A percentile compares a stretch with the other conserved stretches of the same genome.
Evolutionary conservation across 2,329 filamentous ascomycete species (phyloP).

Genomic region (Colletotrichum sp.): DNA sequence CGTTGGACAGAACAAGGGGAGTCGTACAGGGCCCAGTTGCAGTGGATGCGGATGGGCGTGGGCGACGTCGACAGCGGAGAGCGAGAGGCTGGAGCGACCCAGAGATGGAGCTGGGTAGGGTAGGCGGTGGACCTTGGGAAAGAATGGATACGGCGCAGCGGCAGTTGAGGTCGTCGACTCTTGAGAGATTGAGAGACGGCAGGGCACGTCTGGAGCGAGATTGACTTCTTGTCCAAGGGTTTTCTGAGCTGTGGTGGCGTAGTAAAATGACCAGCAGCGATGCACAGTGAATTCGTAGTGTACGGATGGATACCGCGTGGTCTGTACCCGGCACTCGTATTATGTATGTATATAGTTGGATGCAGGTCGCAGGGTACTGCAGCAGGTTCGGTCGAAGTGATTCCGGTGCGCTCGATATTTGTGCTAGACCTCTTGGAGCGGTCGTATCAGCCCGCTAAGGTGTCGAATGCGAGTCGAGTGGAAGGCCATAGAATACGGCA

Average conservation of each 20-base stretch:
- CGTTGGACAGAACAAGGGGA: slow-evolving; percentile 2
- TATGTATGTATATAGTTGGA: not conserved
- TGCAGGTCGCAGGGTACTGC: slow-evolving; percentile 7
- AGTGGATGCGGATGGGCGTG: not conserved
- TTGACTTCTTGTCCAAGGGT: not conserved
- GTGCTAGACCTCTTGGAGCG: not conserved
- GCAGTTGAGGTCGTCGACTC: not conserved
- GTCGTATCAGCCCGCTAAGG: not conserved
- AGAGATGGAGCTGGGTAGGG: not conserved
- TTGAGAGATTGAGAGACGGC: not conserved
- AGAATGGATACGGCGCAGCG: not conserved
- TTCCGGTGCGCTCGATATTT: not conserved
- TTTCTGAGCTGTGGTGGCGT: not conserved
- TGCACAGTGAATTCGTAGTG: not conserved
- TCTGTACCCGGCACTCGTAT: slow-evolving; percentile 1
- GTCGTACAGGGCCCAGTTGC: not conserved
- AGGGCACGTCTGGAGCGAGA: slow-evolving; percentile 6
- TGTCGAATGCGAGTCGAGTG: not conserved
- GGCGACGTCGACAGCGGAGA: not conserved
- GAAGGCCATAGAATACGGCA: not conserved
- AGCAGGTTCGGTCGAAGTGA: slow-evolving; percentile 4
- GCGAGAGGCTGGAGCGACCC: not conserved
- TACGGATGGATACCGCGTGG: not conserved
- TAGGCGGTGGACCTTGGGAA: not conserved
- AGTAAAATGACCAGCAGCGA: not conserved